Conservation (phyloP, 345 rosid genomes). For the Trapa bicornis region DNA sequence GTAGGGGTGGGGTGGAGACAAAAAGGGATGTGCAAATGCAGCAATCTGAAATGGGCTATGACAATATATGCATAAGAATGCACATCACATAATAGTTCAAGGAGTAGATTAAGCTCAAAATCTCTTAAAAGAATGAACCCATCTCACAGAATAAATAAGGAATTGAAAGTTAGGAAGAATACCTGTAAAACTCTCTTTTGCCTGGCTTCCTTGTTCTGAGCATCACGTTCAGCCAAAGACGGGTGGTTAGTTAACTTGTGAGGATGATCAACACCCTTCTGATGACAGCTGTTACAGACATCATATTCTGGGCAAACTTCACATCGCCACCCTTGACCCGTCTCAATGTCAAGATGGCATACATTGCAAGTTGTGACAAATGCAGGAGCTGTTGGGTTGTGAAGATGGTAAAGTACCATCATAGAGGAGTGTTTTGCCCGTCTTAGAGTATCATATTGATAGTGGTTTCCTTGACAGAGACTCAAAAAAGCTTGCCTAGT, state of each 20-base stretch:
- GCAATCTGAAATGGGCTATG: too few relatives aligned
- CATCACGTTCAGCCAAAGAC: constrained; percentile 79
- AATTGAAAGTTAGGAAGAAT: background rate
- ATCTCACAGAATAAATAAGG: background rate
- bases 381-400: constrained; percentile 97
- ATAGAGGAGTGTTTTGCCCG: constrained; percentile 98
- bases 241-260: constrained; percentile 93
- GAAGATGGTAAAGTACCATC: constrained; percentile 99
- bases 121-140: background rate
- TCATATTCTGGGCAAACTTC: constrained; percentile 96
- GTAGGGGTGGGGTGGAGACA: too few relatives aligned
- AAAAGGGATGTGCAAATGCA: too few relatives aligned
- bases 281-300: constrained; percentile 80
- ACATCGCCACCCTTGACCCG: constrained; percentile 99
- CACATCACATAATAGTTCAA: too few relatives aligned
- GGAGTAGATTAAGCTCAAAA: too few relatives aligned
- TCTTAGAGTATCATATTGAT: constrained; percentile 96
- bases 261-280: constrained; percentile 83
- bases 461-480: constrained; percentile 98
- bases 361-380: constrained; percentile 86
- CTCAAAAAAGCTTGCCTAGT: constrained; percentile 96
- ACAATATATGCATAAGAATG: too few relatives aligned
- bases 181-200: constrained; percentile 81
- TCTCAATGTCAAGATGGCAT: constrained; percentile 86
- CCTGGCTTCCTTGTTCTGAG: constrained; percentile 95